These are phyloP conservation scores for Backusella sp. DNA, from an alignment of 192 early-diverging fungal genomes.

Conservation along the genomic window DNA sequence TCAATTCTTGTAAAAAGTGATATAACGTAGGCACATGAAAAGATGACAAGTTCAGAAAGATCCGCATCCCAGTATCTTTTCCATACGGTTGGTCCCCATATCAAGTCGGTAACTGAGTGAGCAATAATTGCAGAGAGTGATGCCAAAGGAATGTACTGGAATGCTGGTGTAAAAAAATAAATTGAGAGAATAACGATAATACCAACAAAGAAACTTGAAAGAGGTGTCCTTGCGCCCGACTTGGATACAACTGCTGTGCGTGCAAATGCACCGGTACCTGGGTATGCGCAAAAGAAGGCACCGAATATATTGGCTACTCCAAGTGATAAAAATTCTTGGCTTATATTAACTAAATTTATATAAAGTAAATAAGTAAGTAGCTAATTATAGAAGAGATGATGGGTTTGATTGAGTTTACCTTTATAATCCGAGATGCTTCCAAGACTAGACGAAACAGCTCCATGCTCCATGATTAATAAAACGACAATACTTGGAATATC, in stretches of 20 bases:
- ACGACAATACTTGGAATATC: slow-evolving; percentile 68
- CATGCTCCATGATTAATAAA: slow-evolving; percentile 85
- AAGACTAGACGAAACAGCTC: slow-evolving; percentile 87
- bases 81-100: slow-evolving; percentile 60
- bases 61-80: slow-evolving; percentile 66
- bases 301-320: slow-evolving; percentile 86
- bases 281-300: slow-evolving; percentile 85
- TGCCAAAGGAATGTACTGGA: slow-evolving; percentile 85
- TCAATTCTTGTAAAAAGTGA: slow-evolving; percentile 61
- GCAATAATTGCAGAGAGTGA: slow-evolving; percentile 83
- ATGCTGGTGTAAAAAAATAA: slow-evolving; percentile 75
- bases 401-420: slow-evolving; percentile 40
- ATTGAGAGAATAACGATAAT: slow-evolving; percentile 80
- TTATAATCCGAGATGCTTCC: slow-evolving; percentile 85
- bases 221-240: slow-evolving; percentile 81
- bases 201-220: slow-evolving; percentile 77
- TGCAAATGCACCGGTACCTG: slow-evolving; percentile 92
- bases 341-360: slow-evolving; percentile 45
- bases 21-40: slow-evolving; percentile 51
- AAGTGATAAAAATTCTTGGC: slow-evolving; percentile 89
- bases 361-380: neutral
- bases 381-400: neutral
- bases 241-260: slow-evolving; percentile 89
- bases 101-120: slow-evolving; percentile 79
- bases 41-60: slow-evolving; percentile 55